A percentile compares a stretch with the other conserved stretches of the same genome.
Conservation (phyloP, 805 yeast genomes). For the Myxozyma geophila region DNA sequence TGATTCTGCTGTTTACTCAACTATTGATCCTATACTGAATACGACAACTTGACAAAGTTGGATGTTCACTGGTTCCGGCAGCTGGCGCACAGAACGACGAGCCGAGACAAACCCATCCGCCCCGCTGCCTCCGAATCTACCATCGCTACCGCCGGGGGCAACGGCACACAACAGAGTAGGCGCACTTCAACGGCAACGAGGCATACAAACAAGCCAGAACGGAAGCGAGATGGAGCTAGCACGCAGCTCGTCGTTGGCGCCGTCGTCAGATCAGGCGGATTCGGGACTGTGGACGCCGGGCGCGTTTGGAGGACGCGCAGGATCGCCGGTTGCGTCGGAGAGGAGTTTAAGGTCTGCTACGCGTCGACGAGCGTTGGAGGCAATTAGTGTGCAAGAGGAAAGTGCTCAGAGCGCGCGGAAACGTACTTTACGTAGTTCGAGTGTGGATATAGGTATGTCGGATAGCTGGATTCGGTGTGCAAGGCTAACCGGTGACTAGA, state of each 20-base stretch:
- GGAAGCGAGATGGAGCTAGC: not conserved
- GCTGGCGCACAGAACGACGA: not conserved
- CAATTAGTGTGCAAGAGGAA: not conserved
- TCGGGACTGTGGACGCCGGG: not conserved
- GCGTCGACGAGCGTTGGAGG: not conserved
- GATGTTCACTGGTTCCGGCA: not conserved
- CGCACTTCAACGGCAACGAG: not conserved
- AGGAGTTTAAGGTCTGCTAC: constrained; percentile 2
- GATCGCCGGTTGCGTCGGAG: constrained; percentile 3
- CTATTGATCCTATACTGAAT: too few species aligned
- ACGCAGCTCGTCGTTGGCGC: constrained; percentile 11
- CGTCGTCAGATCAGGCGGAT: constrained; percentile 6
- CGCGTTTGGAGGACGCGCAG: not conserved
- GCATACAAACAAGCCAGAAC: not conserved
- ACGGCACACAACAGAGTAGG: not conserved
- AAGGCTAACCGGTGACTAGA: not conserved
- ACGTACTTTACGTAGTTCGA: not conserved
- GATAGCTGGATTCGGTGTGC: too few species aligned
- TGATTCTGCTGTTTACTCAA: too few species aligned
- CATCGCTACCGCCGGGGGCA: constrained; percentile 6
- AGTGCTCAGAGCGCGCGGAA: not conserved
- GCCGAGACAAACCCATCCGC: constrained; percentile 2
- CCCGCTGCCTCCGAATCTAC: not conserved
- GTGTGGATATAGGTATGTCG: not conserved
- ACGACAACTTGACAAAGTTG: too few species aligned